Evolutionary conservation across 257 asterid species (phyloP).

Genomic region (Linderniella brevidens): DNA sequence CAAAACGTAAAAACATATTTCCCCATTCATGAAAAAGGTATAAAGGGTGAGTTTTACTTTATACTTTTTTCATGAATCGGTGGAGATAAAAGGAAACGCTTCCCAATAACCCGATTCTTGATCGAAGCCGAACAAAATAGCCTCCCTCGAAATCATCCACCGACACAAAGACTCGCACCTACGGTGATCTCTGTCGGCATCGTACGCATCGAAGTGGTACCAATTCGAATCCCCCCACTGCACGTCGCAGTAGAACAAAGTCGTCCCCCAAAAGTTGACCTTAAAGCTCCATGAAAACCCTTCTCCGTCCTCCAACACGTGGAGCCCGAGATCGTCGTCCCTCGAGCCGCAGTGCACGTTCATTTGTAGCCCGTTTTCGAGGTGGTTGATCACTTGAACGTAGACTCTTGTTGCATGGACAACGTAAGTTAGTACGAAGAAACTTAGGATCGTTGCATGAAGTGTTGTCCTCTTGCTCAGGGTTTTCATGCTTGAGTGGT

Average conservation of each 20-base stretch:
- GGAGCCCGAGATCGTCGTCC: not conserved
- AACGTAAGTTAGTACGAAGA: too few species aligned
- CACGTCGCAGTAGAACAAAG: conserved; percentile 1
- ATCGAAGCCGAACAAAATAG: not conserved
- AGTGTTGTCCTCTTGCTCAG: too few species aligned
- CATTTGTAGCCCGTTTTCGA: not conserved
- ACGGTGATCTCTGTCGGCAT: not conserved
- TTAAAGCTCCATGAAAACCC: not conserved
- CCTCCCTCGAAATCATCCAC: not conserved
- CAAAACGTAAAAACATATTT: too few species aligned
- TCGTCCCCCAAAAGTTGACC: conserved; percentile 1
- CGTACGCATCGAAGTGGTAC: conserved; percentile 1
- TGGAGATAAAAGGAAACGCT: not conserved
- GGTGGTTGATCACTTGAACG: conserved; percentile 1
- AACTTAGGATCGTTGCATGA: too few species aligned
- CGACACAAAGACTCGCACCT: not conserved
- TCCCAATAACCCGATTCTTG: conserved; percentile 1
- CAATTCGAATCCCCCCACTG: not conserved
- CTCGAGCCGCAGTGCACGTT: not conserved
- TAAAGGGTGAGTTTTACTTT: too few species aligned
- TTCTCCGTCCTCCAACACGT: not conserved
- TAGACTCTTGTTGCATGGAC: not conserved
- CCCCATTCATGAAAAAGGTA: too few species aligned
- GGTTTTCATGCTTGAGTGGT: too few species aligned
- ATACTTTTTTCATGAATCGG: too few species aligned